These are phyloP conservation scores for Coniochaeta pulveracea DNA, from an alignment of 2,329 filamentous ascomycete species.

Conservation along the genomic window DNA sequence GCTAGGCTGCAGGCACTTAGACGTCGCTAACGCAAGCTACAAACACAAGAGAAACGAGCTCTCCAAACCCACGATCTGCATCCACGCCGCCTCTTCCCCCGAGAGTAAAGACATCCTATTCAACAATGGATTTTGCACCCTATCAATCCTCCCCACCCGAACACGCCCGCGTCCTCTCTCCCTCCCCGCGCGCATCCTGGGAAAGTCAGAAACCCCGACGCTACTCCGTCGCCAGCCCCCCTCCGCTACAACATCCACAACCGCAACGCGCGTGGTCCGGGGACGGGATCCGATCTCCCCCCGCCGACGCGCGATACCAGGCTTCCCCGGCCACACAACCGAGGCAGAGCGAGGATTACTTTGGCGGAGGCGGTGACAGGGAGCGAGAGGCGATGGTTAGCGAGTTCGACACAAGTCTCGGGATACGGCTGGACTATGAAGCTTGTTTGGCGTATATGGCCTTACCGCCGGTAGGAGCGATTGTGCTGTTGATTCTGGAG, in stretches of 20 bases:
- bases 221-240: constrained; percentile 26
- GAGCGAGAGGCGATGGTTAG: constrained; percentile 48
- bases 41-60: no score
- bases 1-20: no score
- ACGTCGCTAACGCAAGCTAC: no score
- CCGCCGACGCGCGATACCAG: constrained; percentile 17
- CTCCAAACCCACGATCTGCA: neutral
- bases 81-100: neutral
- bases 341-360: constrained; percentile 20
- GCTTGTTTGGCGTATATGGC: constrained; percentile 81
- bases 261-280: constrained; percentile 45
- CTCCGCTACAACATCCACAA: constrained; percentile 39
- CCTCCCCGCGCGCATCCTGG: constrained; percentile 51
- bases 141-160: constrained; percentile 92
- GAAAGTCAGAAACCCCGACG: constrained; percentile 31
- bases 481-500: constrained; percentile 75
- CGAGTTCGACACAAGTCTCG: constrained; percentile 85
- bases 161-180: constrained; percentile 68
- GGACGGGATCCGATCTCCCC: constrained; percentile 21
- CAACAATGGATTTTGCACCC: constrained; percentile 84
- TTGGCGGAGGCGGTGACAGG: constrained; percentile 30
- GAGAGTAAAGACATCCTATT: neutral
- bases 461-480: constrained; percentile 75
- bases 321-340: constrained; percentile 10
- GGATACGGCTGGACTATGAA: constrained; percentile 78